Base-by-base conservation (phyloP, 371 early-diverging fungal species). In the Gilbertella persicaria region DNA sequence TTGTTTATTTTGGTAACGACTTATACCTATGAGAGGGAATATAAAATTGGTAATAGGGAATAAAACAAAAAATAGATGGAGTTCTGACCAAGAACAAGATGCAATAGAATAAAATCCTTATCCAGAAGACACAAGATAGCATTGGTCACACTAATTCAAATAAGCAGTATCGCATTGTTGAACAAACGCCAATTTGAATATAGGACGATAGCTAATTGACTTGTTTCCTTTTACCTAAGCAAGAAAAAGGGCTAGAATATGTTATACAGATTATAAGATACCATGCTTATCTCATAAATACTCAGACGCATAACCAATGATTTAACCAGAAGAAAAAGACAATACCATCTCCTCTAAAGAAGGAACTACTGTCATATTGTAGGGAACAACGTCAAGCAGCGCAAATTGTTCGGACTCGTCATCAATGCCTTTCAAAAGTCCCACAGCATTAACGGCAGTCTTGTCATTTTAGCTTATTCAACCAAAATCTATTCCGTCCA, bases 321-420 rank as follows among this genome's bases (percentile, higher is more conserved):
- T 52, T 36, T 42, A 52, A 43, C 17, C 53, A 52, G 53, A 44
- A 42, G 53, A 44, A 52, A 52, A 42, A 53, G 45, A 53, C 45
- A 53, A 53, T 53, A 53, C 45, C 53, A 53, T 53, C 33, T 45
- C 53, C 45, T 53, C 53, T 38, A 45, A 53, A 53, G 53, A 53
- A 53, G 53, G 45, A 45, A 37, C 53, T 53, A 53, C 28, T 53
- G 53, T 53, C 45, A 26, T 28, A 45, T 53, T 53, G 53, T 45
- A 37, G 53, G 37, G 53, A 53, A 45, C 53, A 53, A 45, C 53
- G 38, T 28, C 53, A 45, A 53, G 53, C 53, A 50, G 45, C 20
- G 45, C 53, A 53, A 45, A 45, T 45, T 45, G 44, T 24, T 53
- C 53, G 38, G 45, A 45, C 53, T 44, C 45, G 53, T 53, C 53